Evolutionary conservation across 768 basidiomycete genomes (phyloP).

Genomic region (Trametes maxima): DNA sequence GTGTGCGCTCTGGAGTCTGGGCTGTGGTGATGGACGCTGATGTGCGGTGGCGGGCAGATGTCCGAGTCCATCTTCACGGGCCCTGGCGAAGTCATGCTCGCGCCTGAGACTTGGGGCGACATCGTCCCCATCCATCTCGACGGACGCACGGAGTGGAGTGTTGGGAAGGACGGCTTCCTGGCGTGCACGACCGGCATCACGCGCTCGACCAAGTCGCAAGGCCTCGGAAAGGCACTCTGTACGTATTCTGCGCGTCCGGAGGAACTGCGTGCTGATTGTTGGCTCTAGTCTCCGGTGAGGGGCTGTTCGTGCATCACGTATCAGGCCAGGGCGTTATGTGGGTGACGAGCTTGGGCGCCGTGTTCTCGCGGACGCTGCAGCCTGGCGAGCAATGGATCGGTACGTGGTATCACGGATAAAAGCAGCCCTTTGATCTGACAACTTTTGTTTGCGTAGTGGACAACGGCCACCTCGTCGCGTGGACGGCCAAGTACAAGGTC

Average conservation of each 20-base stretch:
- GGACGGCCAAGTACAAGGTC: conserved; percentile 37
- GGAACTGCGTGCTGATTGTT: background rate
- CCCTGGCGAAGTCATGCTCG: conserved; percentile 36
- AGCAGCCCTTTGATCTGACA: background rate
- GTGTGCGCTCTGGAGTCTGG: conserved; percentile 4
- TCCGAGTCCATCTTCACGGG: conserved; percentile 34
- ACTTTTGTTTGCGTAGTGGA: conserved; percentile 25
- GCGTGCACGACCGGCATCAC: conserved; percentile 32
- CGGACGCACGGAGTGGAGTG: conserved; percentile 30
- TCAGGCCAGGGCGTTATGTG: conserved; percentile 34
- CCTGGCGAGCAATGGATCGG: conserved; percentile 38
- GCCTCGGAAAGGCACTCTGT: conserved; percentile 36
- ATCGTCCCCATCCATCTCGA: conserved; percentile 36
- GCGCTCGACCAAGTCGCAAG: conserved; percentile 32
- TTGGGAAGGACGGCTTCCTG: conserved; percentile 36
- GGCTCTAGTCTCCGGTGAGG: conserved; percentile 37
- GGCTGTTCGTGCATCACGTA: conserved; percentile 34
- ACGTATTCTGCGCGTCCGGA: conserved; percentile 7
- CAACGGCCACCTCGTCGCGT: conserved; percentile 40
- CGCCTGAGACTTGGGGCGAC: conserved; percentile 40
- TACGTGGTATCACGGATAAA: conserved; percentile 5
- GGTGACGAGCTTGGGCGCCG: conserved; percentile 36
- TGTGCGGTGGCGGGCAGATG: conserved; percentile 16
- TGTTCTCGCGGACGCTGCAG: conserved; percentile 32
- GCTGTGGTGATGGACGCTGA: background rate